Base-by-base conservation (phyloP, 1,139 yeast species). In the Arxiozyma heterogenica region DNA sequence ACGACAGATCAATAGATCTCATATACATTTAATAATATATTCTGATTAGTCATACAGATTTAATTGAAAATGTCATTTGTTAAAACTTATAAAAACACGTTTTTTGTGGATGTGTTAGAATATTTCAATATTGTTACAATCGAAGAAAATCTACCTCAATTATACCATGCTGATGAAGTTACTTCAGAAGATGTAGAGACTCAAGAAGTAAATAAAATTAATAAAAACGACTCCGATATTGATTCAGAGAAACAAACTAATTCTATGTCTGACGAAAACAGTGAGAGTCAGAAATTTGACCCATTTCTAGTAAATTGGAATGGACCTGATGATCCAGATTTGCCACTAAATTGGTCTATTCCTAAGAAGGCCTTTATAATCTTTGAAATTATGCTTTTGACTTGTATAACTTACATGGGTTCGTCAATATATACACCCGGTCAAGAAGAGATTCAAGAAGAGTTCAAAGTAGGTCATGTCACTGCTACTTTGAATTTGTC, bases 371-470 rank as follows among this genome's bases (percentile, higher is more conserved):
- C 68, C 0, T 52, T 77, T 23, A 72, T 79, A 46, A 66, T 75
- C 1, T 20, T 74, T 8, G 69, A 75, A 55, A 70, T 79, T 38
- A 73, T 75, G 50, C 54, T 79, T 43, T 70, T 82, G 54, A 80
- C 86, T 1, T 66, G 74, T 4, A 71, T 78, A 4, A 82, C 81
- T 3, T 83, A 83, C 61, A 78, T 81, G 75, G 84, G 82, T 5
- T 75, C 86, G 0, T 81, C 86, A 1, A 77, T 81, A 27, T 81
- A 78, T 60, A 77, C 86, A 0, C 85, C 87, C 0, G 84, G 83
- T 18, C 59, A 59, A 49, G 57, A 57, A 41, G 41, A 51, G 22
- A 56, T 59, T 25, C 61, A 55, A 45, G 22, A 53, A 8, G 62
- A 60, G 18, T 60, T 60, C 34, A 52, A 56, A n/a, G 61, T 60